Percentiles rank a stretch among this genome's conserved stretches.
Evolutionary conservation across 148 eudicot genomes (phyloP).

Genomic region (Diospyros lotus): DNA sequence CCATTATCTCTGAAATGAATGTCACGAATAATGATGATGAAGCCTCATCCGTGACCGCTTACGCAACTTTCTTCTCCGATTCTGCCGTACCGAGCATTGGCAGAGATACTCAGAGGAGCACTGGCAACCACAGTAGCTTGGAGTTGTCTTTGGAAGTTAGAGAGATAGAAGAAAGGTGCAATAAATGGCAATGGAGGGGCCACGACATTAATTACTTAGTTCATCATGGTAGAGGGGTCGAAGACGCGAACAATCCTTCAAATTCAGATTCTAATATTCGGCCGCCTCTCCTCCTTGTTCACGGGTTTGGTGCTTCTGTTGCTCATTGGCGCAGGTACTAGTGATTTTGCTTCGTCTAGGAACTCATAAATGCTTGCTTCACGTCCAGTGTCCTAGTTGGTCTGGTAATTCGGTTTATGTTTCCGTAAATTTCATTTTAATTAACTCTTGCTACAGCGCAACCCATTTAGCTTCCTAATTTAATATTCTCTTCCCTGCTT

Average conservation of each 20-base stretch:
- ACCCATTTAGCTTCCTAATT: no score
- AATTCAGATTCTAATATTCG: neutral
- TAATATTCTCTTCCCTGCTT: no score
- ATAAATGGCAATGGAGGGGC: constrained; percentile 72
- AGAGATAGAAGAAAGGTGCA: constrained; percentile 49
- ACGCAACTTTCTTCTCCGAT: neutral
- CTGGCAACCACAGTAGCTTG: neutral
- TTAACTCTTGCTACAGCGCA: no score
- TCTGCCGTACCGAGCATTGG: neutral
- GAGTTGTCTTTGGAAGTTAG: constrained; percentile 36
- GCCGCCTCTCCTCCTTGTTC: constrained; percentile 77
- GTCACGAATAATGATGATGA: neutral
- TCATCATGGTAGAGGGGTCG: constrained; percentile 19
- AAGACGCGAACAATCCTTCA: neutral
- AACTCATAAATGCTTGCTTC: neutral
- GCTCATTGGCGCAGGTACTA: constrained; percentile 89
- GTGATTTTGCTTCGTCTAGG: neutral
- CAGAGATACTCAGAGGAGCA: neutral
- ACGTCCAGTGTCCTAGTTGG: no score
- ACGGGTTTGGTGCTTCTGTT: constrained; percentile 93
- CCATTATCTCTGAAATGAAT: no score
- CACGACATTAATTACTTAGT: constrained; percentile 53
- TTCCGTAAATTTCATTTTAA: no score
- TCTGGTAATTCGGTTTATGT: no score
- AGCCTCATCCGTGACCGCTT: neutral